Evolutionary conservation across 495 filamentous ascomycete species (phyloP).

Genomic region (Articulospora tetracladia): DNA sequence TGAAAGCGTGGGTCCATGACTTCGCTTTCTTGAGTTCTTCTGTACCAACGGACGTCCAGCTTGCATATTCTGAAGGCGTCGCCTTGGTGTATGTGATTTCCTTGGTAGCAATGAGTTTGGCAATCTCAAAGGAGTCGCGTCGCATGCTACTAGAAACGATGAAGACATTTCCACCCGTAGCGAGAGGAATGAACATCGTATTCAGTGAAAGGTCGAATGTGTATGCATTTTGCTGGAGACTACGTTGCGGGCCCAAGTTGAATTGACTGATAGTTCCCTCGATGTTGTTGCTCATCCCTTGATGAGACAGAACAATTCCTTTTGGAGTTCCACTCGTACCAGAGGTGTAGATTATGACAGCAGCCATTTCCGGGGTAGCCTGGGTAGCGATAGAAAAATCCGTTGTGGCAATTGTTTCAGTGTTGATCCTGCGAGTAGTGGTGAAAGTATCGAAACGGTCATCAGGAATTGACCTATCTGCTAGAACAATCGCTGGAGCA

Average conservation of each 20-base stretch:
- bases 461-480: background rate
- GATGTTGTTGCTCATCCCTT: slow-evolving; percentile 41
- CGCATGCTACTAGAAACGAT: slow-evolving; percentile 1
- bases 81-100: slow-evolving; percentile 19
- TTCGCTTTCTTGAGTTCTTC: background rate
- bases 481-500: slow-evolving; percentile 11
- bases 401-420: background rate
- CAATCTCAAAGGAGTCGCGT: slow-evolving; percentile 7
- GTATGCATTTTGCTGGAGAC: slow-evolving; percentile 16
- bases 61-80: slow-evolving; percentile 21
- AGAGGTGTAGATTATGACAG: slow-evolving; percentile 89
- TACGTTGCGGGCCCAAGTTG: background rate
- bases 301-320: slow-evolving; percentile 81
- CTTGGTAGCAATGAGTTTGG: slow-evolving; percentile 14
- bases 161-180: slow-evolving; percentile 11
- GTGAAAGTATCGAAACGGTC: background rate
- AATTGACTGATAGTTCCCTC: slow-evolving; percentile 22
- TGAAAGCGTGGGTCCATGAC: slow-evolving; percentile 5
- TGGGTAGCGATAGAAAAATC: background rate
- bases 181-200: slow-evolving; percentile 11
- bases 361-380: background rate
- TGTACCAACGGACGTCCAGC: slow-evolving; percentile 22
- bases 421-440: background rate
- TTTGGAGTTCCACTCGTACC: slow-evolving; percentile 93
- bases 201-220: slow-evolving; percentile 13